Percentiles rank a stretch among this genome's conserved stretches.
These are phyloP conservation scores for Candida maltosa DNA, from an alignment of 805 yeast genomes.

Conservation along the genomic window DNA sequence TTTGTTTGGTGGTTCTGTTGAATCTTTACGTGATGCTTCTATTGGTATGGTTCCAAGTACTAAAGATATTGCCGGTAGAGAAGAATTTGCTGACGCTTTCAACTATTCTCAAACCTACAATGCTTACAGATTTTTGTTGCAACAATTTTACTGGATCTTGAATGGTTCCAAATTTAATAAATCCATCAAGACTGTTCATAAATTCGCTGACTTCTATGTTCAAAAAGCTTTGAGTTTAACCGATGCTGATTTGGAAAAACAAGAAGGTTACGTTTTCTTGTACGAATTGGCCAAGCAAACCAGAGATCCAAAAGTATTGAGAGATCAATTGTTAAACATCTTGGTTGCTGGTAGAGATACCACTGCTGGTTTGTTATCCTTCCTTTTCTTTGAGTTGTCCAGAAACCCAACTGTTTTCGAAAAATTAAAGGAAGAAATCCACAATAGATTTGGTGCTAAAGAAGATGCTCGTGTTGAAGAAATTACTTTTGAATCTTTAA, in stretches of 20 bases:
- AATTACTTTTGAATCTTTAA: constrained; percentile 35
- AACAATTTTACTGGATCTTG: constrained; percentile 21
- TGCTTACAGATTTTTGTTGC: constrained; percentile 23
- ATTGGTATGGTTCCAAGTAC: constrained; percentile 16
- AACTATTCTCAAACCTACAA: constrained; percentile 31
- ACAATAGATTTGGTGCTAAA: constrained; percentile 29
- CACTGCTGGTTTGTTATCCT: constrained; percentile 38
- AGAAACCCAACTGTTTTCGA: constrained; percentile 29
- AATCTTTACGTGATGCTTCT: constrained; percentile 25
- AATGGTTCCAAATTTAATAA: constrained; percentile 19
- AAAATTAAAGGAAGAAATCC: constrained; percentile 28
- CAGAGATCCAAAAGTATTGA: constrained; percentile 30
- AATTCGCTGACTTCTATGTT: constrained; percentile 26
- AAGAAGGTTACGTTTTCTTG: constrained; percentile 31
- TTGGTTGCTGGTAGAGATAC: constrained; percentile 43
- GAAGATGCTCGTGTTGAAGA: constrained; percentile 23
- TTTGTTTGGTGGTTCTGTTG: constrained; percentile 38
- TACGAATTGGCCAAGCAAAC: constrained; percentile 38
- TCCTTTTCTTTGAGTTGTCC: constrained; percentile 31
- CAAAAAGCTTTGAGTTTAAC: constrained; percentile 24
- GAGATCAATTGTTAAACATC: constrained; percentile 38
- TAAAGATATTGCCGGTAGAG: constrained; percentile 20
- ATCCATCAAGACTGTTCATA: constrained; percentile 22
- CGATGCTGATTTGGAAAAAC: constrained; percentile 22
- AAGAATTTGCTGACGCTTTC: constrained; percentile 36